Conservation (phyloP, 192 early-diverging fungal genomes). For the Podila clonocystis region DNA sequence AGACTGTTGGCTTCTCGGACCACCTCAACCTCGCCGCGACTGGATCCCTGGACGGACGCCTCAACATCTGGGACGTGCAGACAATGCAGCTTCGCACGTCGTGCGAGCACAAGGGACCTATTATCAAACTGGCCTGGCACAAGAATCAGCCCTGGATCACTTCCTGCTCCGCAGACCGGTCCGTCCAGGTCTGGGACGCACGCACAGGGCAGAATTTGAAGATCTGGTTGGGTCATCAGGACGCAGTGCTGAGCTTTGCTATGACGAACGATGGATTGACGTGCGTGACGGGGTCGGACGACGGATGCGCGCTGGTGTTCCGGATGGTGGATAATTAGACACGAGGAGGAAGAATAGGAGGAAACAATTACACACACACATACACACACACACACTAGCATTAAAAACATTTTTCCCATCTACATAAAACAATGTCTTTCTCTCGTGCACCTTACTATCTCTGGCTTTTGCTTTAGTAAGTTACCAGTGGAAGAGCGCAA, state of each 20-base stretch:
- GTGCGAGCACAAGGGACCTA: slow-evolving; percentile 84
- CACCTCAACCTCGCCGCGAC: slow-evolving; percentile 79
- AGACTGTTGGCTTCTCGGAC: slow-evolving; percentile 85
- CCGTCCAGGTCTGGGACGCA: slow-evolving; percentile 90
- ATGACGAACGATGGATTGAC: slow-evolving; percentile 74
- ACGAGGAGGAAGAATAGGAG: background rate
- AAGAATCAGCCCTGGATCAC: slow-evolving; percentile 74
- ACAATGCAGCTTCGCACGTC: slow-evolving; percentile 85
- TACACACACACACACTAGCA: too few species aligned
- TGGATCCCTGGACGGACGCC: slow-evolving; percentile 86
- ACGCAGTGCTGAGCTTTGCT: slow-evolving; percentile 86
- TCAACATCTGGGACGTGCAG: slow-evolving; percentile 94
- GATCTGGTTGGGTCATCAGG: slow-evolving; percentile 85
- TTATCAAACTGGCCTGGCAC: slow-evolving; percentile 83
- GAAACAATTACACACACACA: background rate
- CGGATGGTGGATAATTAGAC: slow-evolving; percentile 48
- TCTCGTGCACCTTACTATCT: too few species aligned
- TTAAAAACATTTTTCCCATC: too few species aligned
- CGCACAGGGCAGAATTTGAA: slow-evolving; percentile 84
- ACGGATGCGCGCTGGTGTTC: slow-evolving; percentile 82
- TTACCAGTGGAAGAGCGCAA: slow-evolving; percentile 12
- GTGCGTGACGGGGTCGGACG: slow-evolving; percentile 86
- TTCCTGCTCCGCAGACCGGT: slow-evolving; percentile 81
- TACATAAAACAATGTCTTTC: too few species aligned
- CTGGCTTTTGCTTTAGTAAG: too few species aligned